These are phyloP conservation scores for Phytopythium boreale DNA, from an alignment of 352 stramenopile genomes.

Conservation along the genomic window DNA sequence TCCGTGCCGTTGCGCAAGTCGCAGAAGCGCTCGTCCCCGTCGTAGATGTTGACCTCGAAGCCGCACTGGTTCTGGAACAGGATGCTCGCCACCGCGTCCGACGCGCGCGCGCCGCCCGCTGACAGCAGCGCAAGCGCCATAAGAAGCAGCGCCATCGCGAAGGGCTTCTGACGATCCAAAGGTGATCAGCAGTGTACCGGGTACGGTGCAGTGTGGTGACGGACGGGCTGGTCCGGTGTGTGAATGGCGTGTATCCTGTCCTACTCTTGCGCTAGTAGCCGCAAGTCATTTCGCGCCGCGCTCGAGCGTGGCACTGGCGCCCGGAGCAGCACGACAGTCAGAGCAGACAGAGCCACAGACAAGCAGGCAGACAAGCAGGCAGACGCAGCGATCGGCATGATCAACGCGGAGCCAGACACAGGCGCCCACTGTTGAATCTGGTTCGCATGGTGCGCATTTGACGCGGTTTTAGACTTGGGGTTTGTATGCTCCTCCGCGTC, in stretches of 20 bases:
- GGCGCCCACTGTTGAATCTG: background rate
- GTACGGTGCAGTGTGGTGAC: too few relatives aligned
- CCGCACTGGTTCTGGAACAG: slow-evolving; percentile 8
- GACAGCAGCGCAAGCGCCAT: background rate
- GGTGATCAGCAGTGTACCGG: too few relatives aligned
- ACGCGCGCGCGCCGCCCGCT: background rate
- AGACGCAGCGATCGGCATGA: background rate
- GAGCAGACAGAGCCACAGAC: background rate
- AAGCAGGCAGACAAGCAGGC: too few relatives aligned
- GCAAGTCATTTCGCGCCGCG: too few relatives aligned
- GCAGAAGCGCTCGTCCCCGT: slow-evolving; percentile 6
- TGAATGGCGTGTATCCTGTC: too few relatives aligned
- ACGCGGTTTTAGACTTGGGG: background rate
- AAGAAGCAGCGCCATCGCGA: background rate
- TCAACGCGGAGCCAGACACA: background rate
- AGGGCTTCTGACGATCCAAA: background rate
- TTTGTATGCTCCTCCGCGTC: background rate
- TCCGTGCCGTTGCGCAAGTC: slow-evolving; percentile 8
- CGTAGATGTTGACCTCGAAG: slow-evolving; percentile 4
- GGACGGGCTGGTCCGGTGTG: too few relatives aligned
- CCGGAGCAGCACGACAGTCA: too few relatives aligned
- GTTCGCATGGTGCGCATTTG: too few relatives aligned
- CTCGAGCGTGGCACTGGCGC: too few relatives aligned
- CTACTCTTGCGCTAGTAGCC: too few relatives aligned
- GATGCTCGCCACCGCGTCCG: background rate